Base-by-base conservation (phyloP, 1,284 basidiomycete genomes). In the Sporisorium graminicola region DNA sequence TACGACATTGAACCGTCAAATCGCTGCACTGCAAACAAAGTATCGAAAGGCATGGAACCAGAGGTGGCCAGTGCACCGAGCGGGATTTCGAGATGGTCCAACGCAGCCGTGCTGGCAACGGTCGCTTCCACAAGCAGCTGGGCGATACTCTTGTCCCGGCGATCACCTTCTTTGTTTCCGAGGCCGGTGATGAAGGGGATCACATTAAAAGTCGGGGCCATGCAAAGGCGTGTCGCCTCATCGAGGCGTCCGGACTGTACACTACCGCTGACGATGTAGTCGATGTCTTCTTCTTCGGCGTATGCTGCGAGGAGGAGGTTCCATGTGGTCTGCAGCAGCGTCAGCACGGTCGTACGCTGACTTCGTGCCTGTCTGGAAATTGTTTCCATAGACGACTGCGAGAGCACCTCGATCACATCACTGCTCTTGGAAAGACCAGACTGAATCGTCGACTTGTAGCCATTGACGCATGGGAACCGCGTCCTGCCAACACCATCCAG, bases 11-110 rank as follows among this genome's bases (percentile, higher is more conserved):
- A 24, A 14, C 8, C 44, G 13, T 24, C 51, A 27, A 53, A 53
- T 18, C 51, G 61, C 53, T 70, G 67, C 22, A 70, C 52, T 22
- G 67, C 67, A n/a, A 70, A 53, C 24, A 70, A n/a, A 3, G 62
- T 71, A 18, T 71, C 68, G 33, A 65, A 71, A 7, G 63, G 62
- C 31, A 71, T 54, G 20, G 33, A 29, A 16, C 54, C 68, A 8
- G 58, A 46, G 14, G 20, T 20, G 9, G 55, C 61, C 3, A 71
- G 57, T 14, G 58, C 54, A 2, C 63, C 62, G n/a, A 71, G 63
- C 24, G 62, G 57, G 7, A 56, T 58, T 54, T 71, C 62, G 20
- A 53, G 51, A 49, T 71, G 68, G 1, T 24, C 24, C 37, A 71
- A 40, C 2, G 58, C 52, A 14, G 24, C 49, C 35, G 50, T 52